Percentiles rank a stretch among this genome's conserved stretches.
Evolutionary conservation across 164 flowering plant genomes (phyloP).

Genomic region (Paratinospora sagittata): DNA sequence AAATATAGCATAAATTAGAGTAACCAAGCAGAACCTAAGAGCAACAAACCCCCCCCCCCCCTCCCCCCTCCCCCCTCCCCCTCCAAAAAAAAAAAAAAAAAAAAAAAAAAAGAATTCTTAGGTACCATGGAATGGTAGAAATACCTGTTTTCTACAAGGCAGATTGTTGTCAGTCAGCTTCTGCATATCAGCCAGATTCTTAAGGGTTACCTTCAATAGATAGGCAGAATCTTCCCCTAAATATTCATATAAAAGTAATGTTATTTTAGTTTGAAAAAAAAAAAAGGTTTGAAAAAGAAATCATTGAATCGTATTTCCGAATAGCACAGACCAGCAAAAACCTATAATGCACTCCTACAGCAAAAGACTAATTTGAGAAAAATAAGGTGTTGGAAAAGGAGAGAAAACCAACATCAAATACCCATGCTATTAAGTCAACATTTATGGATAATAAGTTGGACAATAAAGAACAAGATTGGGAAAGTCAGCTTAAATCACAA

Average conservation of each 20-base stretch:
- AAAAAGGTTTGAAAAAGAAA: neutral
- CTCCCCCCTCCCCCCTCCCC: too few species aligned
- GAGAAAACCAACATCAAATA: too few species aligned
- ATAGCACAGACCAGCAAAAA: neutral
- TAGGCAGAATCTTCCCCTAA: conserved; percentile 53
- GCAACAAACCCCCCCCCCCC: too few species aligned
- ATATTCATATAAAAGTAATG: neutral
- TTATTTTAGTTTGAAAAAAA: neutral
- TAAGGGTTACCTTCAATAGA: conserved; percentile 52
- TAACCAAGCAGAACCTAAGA: too few species aligned
- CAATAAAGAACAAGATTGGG: too few species aligned
- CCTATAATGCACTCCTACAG: neutral
- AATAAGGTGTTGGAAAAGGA: neutral
- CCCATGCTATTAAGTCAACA: too few species aligned
- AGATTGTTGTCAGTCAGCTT: conserved; percentile 73
- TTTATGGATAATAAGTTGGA: too few species aligned
- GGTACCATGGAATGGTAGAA: neutral
- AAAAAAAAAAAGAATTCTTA: neutral
- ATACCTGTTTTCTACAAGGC: conserved; percentile 78
- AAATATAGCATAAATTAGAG: too few species aligned
- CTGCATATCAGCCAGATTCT: conserved; percentile 74
- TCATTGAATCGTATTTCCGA: neutral
- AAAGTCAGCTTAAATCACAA: too few species aligned
- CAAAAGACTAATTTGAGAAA: neutral
- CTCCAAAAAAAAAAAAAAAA: too few species aligned